These are phyloP conservation scores for Talaromyces albobiverticillius DNA, from an alignment of 2,329 filamentous ascomycete genomes.

Conservation along the genomic window DNA sequence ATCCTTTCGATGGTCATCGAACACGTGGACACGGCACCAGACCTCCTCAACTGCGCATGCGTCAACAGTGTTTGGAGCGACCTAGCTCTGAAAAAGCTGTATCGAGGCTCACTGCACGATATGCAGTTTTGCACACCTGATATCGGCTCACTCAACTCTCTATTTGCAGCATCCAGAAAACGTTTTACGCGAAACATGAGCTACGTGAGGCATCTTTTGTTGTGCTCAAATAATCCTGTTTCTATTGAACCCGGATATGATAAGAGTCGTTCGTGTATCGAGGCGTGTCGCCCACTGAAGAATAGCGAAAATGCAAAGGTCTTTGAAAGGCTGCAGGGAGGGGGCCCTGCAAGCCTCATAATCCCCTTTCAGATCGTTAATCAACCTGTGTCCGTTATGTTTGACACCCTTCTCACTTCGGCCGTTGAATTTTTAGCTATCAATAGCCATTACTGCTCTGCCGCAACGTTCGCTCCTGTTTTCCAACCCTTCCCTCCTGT, in stretches of 20 bases:
- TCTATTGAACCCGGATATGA: too few relatives aligned
- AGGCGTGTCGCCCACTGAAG: not conserved
- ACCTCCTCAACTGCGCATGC: not conserved
- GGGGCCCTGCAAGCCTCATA: not conserved
- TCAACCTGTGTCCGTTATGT: not conserved
- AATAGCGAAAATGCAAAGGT: not conserved
- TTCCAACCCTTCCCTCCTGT: too few relatives aligned
- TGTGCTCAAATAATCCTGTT: not conserved
- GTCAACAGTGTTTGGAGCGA: conserved; percentile 1
- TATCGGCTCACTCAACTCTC: not conserved
- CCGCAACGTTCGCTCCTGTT: too few relatives aligned
- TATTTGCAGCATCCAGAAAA: not conserved
- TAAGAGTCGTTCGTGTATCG: not conserved
- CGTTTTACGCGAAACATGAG: not conserved
- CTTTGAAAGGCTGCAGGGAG: not conserved
- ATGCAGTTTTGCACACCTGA: not conserved
- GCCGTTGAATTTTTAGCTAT: not conserved
- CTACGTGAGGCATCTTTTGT: not conserved
- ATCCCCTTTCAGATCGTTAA: not conserved
- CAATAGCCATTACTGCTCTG: not conserved
- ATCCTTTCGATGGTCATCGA: not conserved
- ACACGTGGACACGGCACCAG: not conserved
- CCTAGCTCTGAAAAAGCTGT: not conserved
- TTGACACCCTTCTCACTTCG: not conserved
- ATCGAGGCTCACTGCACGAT: not conserved